Evolutionary conservation across 2,329 filamentous ascomycete species (phyloP), one percentile per base, ranked within the genome.

Genomic region (Sporothrix pallida): DNA sequence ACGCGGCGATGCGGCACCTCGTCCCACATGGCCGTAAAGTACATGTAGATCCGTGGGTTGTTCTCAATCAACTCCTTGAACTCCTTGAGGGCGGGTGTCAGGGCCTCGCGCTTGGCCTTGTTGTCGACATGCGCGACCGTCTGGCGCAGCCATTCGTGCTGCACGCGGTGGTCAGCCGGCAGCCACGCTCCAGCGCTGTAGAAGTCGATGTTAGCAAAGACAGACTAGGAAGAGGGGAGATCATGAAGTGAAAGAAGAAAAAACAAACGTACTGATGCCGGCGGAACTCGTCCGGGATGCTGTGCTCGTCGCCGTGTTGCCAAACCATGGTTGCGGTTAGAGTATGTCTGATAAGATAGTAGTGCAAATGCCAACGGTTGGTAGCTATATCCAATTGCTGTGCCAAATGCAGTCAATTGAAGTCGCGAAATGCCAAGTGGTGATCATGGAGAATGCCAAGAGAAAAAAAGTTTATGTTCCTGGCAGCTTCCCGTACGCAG

Each of bases 1-100:
- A 87, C 87, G 20, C 85, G 82, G 80, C 89, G 89, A 46, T 80
- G 79, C 0, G 91, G 91, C 23, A 93, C 84, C 81, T 93, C 89
- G 44, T 87, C 83, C 81, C 91, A 93, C 91, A 93, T 93, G 75
- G 86, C 83, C 31, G 83, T 83, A 78, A 92, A 88, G 79, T 90
- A 88, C 85, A 93, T 90, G 82, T 89, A 90, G 37, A 93, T 82
- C 26, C 89, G 86, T 1, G 90, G 83, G 76, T 89, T 89, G 42
- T 80, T 80, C 79, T 93, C 91, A 75, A 93, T 93, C 31, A 93
- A 82, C 1, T 87, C 80, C 78, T 89, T 85, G 82, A 93, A 92
- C 76, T 92, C 91, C 75, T 86, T 77, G 0, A 93, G 80, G 0
- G 89, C 89, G 0, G 90, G 90, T 13, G 87, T 84, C 0, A 93